phyloP scores from a whole-genome alignment of 352 stramenopile species.

The Blastocystis sp. region DNA sequence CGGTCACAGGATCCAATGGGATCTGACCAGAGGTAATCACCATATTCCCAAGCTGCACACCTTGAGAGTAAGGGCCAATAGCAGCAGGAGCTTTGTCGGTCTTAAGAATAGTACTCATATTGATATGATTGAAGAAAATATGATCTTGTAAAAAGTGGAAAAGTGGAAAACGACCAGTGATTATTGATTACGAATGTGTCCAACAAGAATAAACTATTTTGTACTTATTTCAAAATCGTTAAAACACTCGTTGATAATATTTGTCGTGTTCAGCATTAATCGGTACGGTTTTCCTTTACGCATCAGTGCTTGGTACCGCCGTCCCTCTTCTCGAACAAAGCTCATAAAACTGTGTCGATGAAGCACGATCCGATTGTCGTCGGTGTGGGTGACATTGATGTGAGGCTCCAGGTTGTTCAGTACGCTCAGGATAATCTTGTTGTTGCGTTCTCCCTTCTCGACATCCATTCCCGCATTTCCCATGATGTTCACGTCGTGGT shows the following conservation, averaged over 20 bases:
- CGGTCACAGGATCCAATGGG: conserved; percentile 48
- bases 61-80: conserved; percentile 62
- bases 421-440: conserved; percentile 1
- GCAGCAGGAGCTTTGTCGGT: conserved; percentile 59
- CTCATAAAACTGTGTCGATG: conserved; percentile 43
- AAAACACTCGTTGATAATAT: conserved; percentile 35
- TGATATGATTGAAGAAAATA: conserved; percentile 27
- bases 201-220: not conserved
- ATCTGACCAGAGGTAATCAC: conserved; percentile 60
- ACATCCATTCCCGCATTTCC: not conserved
- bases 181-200: not conserved
- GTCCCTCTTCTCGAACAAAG: conserved; percentile 30
- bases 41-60: conserved; percentile 35
- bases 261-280: not conserved
- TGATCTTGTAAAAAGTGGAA: conserved; percentile 32
- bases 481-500: conserved; percentile 60
- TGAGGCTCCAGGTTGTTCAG: conserved; percentile 1
- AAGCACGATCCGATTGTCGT: conserved; percentile 16
- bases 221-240: not conserved
- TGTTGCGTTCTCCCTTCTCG: conserved; percentile 24
- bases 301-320: conserved; percentile 1
- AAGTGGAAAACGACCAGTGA: not conserved
- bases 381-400: conserved; percentile 13
- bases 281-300: not conserved
- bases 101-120: conserved; percentile 57